Evolutionary conservation across 73 alveolate genomes (phyloP), one percentile per base, ranked within the genome.

Genomic region (Paramecium bursaria): DNA sequence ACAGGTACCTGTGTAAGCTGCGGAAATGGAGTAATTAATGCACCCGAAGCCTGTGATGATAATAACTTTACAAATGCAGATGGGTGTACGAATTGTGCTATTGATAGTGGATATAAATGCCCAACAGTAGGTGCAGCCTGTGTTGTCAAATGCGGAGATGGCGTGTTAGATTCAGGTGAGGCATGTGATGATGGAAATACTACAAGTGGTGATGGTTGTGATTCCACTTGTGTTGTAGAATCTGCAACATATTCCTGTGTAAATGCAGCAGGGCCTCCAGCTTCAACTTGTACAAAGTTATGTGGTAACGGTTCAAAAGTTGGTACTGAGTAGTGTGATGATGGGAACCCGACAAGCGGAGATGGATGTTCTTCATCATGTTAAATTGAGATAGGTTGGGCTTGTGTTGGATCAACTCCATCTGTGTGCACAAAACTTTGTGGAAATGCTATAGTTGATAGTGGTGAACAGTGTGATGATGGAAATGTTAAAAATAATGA

Each of bases 131-230:
- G 19, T 9, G 82, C 33, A 7, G 44, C 44, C 22, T 67, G 82
- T 4, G 7, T 11, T 7, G 17, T 39, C 15, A 47, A 42, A 19
- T 67, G 82, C 44, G 82, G 82, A 17, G 82, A 67, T 19, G 46
- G 35, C 21, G 33, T 67, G 0, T 67, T 42, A 47, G 82, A 67
- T 74, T 11, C 67, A 39, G 77, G 91, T 13, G 91, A 85, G 75
- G 74, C 30, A 27, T 85, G 91, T 23, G 91, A 85, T 75, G 91
- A 85, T 51, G 91, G 91, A 22, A 85, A 85, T 42, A 35, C 29
- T 47, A 27, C 10, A 15, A 48, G 27, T 57, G 75, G 74, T 4
- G 91, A 85, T 75, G 91, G 91, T 23, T 85, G 91, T 73, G 21
- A 47, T 9, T 52, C 31, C 31, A 46, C 35, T 23, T 35, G 91